Percentiles rank a stretch among this genome's conserved stretches.
Conservation (phyloP, 305 asterid species). For the Fraxinus sp. region DNA sequence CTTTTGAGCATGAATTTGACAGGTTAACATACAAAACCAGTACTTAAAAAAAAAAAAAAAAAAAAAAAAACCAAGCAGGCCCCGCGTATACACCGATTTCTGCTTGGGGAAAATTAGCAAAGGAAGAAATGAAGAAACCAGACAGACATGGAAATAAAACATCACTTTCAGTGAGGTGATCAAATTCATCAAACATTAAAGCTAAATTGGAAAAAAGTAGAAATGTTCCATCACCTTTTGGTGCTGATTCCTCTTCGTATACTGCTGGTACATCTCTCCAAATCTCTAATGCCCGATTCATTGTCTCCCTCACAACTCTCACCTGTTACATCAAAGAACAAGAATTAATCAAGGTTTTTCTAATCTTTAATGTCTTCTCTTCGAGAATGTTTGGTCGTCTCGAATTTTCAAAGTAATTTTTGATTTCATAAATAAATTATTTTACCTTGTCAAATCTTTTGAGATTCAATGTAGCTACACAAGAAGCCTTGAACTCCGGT, state of each 20-base stretch:
- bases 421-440: neutral
- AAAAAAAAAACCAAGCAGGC: no score
- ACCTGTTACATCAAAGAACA: constrained; percentile 42
- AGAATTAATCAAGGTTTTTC: neutral
- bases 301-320: constrained; percentile 75
- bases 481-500: constrained; percentile 43
- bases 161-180: neutral
- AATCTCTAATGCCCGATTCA: constrained; percentile 67
- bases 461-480: constrained; percentile 55
- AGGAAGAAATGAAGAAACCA: neutral
- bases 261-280: constrained; percentile 62
- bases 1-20: no score
- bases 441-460: constrained; percentile 78
- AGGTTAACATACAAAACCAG: no score
- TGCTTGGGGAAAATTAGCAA: neutral
- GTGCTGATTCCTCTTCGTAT: constrained; percentile 43
- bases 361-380: neutral
- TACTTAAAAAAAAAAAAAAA: no score
- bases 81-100: no score
- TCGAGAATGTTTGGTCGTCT: neutral
- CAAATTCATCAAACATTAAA: neutral
- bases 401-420: neutral
- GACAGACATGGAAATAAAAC: neutral
- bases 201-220: neutral
- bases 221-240: constrained; percentile 46